Percentiles rank a stretch among this genome's conserved stretches.
Conservation (phyloP, 2,329 filamentous ascomycete species). For the Colletotrichum sp. region DNA sequence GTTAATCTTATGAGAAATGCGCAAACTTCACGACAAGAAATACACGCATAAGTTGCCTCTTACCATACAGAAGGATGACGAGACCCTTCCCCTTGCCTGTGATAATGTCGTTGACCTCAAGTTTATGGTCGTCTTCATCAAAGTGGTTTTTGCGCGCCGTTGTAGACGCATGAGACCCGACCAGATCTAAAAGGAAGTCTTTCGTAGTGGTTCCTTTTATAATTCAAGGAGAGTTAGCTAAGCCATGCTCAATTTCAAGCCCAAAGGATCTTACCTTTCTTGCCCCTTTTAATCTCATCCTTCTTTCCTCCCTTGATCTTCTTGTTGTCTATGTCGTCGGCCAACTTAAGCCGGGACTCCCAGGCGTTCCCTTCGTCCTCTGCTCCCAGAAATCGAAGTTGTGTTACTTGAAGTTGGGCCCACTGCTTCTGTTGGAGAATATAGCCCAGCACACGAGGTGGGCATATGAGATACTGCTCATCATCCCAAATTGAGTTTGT, state of each 20-base stretch:
- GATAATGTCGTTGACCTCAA: conserved; percentile 15
- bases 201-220: not conserved
- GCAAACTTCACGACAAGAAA: not conserved
- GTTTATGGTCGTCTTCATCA: not conserved
- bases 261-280: not conserved
- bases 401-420: conserved; percentile 14
- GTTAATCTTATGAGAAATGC: not conserved
- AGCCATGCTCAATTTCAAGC: not conserved
- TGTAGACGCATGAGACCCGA: not conserved
- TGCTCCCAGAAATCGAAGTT: not conserved
- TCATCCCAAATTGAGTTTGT: not conserved
- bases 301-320: not conserved
- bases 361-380: not conserved
- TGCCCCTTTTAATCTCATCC: not conserved
- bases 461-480: conserved; percentile 19
- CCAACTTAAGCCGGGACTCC: not conserved
- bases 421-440: conserved; percentile 16
- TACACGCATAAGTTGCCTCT: not conserved
- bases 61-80: conserved; percentile 20
- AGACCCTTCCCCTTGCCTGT: conserved; percentile 19
- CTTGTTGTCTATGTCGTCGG: not conserved
- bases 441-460: conserved; percentile 20
- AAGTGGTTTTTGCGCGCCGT: not conserved
- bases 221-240: not conserved
- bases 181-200: not conserved